These are phyloP conservation scores for Trametes sanguinea DNA, from an alignment of 768 basidiomycete species.

Conservation along the genomic window DNA sequence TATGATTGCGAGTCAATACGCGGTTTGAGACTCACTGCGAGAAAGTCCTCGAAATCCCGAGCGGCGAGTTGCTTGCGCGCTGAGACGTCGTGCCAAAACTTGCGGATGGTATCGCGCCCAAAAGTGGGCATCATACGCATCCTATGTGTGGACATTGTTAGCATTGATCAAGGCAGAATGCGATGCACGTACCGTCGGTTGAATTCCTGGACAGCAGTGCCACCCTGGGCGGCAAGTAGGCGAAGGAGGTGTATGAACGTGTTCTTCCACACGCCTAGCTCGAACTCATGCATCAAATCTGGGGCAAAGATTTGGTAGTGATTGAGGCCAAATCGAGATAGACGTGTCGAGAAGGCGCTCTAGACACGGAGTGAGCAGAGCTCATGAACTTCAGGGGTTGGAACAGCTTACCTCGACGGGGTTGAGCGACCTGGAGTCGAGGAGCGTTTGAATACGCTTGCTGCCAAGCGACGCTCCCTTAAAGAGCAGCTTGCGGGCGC, in stretches of 20 bases:
- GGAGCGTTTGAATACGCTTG: conserved; percentile 9
- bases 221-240: conserved; percentile 16
- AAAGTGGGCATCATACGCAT: conserved; percentile 25
- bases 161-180: not conserved
- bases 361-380: no score
- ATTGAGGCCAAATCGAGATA: conserved; percentile 26
- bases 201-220: conserved; percentile 2
- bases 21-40: conserved; percentile 32
- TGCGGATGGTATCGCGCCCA: conserved; percentile 28
- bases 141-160: not conserved
- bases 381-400: no score
- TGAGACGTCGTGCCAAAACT: conserved; percentile 29
- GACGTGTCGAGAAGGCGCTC: conserved; percentile 36
- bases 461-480: conserved; percentile 6
- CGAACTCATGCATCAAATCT: conserved; percentile 39
- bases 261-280: conserved; percentile 38
- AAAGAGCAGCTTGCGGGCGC: conserved; percentile 25
- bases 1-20: not conserved
- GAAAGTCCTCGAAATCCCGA: conserved; percentile 33
- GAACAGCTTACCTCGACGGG: conserved; percentile 23
- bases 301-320: conserved; percentile 31
- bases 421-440: conserved; percentile 21
- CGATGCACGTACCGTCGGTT: conserved; percentile 13
- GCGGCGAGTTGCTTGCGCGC: conserved; percentile 32
- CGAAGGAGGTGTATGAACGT: conserved; percentile 32